These are phyloP conservation scores for Talaromyces liani DNA, from an alignment of 495 filamentous ascomycete genomes.

Conservation along the genomic window DNA sequence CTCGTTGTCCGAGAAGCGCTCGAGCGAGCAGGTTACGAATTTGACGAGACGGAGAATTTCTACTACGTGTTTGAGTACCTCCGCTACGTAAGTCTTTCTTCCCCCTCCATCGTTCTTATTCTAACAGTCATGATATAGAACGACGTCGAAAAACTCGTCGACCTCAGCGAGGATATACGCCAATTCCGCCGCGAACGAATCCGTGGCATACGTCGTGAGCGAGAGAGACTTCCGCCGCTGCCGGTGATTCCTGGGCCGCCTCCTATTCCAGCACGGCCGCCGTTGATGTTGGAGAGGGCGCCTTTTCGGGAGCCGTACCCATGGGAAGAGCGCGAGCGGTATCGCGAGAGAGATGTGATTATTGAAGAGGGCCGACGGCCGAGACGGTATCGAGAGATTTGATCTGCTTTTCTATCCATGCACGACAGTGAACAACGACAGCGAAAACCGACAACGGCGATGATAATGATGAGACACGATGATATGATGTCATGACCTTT, in stretches of 20 bases:
- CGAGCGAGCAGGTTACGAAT: constrained; percentile 76
- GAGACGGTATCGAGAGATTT: constrained; percentile 1
- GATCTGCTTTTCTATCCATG: background rate
- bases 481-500: background rate
- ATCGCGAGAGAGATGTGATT: constrained; percentile 15
- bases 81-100: constrained; percentile 58
- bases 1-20: constrained; percentile 84
- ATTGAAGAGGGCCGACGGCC: constrained; percentile 12
- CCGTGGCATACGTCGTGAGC: constrained; percentile 62
- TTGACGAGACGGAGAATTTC: constrained; percentile 81
- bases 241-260: constrained; percentile 8
- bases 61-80: constrained; percentile 94
- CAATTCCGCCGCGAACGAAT: constrained; percentile 59
- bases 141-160: constrained; percentile 66
- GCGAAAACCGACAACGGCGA: background rate
- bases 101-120: background rate
- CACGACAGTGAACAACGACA: background rate
- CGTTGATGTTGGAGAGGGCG: constrained; percentile 6
- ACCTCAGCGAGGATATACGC: constrained; percentile 76
- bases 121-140: constrained; percentile 45
- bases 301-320: constrained; percentile 12
- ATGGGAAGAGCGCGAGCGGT: constrained; percentile 15
- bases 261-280: constrained; percentile 8
- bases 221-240: constrained; percentile 39
- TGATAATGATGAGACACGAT: background rate